Evolutionary conservation across 805 yeast genomes (phyloP), one percentile per base, ranked within the genome.

Genomic region (Brettanomyces bruxellensis): DNA sequence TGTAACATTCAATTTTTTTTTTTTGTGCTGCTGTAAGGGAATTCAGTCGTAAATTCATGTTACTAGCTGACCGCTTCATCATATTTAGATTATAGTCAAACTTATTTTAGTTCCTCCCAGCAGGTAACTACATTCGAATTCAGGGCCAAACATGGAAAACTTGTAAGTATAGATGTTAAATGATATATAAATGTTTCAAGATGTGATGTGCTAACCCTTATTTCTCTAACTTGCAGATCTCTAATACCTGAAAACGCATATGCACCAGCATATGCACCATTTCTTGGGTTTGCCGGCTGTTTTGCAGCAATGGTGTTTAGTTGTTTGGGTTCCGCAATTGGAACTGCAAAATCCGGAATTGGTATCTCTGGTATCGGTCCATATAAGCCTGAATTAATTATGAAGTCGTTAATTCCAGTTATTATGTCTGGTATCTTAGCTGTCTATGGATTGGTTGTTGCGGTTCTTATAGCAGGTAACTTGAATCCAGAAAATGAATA

Each of bases 301-400:
- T 88, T 93, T 5, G 83, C 88, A 41, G 95, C 96, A 44, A 86
- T 88, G 86, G 77, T 87, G 24, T 71, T 91, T 49, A 83, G 95
- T 48, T 87, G 96, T 61, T 83, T 91, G n/a, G 99, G 99, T 51
- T 98, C 99, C 4, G 98, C 98, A 50, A 83, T 89, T 55, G 99
- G 99, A 48, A 91, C 98, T 3, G 98, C 98, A 51, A 93, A 93
- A 68, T 86, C 96, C 40, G 99, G 99, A 49, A 83, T 93, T 52
- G 99, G 99, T 75, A 93, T 93, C 58, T 72, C 97, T 32, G 99
- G 98, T 74, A 89, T 93, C 54, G 97, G 98, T 73, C 85, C 96
- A 41, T 93, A 91, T 71, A 86, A 86, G 64, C 99, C 99, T 11
- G 99, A 93, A 60, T 73, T 93, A 59, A 89, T 93, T 59, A 93